Base-by-base conservation (phyloP, 768 basidiomycete species). In the Hypholoma fasciculare region DNA sequence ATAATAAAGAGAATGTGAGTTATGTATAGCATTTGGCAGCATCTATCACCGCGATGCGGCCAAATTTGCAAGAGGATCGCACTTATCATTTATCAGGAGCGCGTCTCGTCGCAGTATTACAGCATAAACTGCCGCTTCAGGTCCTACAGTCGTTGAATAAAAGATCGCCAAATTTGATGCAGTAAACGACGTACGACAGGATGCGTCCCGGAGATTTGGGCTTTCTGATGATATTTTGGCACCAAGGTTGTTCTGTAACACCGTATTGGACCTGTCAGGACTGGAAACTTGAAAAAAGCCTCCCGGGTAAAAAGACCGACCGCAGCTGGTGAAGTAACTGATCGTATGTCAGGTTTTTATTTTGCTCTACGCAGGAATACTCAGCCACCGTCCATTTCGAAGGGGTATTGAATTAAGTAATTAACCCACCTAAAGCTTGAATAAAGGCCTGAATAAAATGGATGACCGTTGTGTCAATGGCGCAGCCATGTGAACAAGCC, bases 291-390 rank as follows among this genome's bases (percentile, higher is more conserved):
- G 13, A 34, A 51, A 17, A 5, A 19, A 8, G 23, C 4, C 23
- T 23, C 23, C 30, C 30, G 6, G 9, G 6, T 34, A 23, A 7
- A 17, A 19, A 27, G 13, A 11, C 54, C 11, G 6, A 67, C 63
- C 69, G 56, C 1, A 69, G 52, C 9, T 66, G 47, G 4, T 65
- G 67, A 39, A 93, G 70, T 14, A 93, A 68, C 53, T 86, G 80
- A 53, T 83, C 79, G 60, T 92, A 91, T 4, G 84, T 82, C 67
- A 88, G 89, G 27, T 77, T 69, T 1, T 82, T 86, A 39, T 83
- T 82, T 53, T 69, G 67, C 26, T 70, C 82, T 79, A 36, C 7
- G 23, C 52, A 37, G n/a, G 16, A 30, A 43, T 46, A 13, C 27
- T 27, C 13, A 65, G 38, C 17, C 23, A 52, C 17, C 7, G 37